phyloP scores from a whole-genome alignment of 768 basidiomycete species.

The Xerocomus spinulosus region DNA sequence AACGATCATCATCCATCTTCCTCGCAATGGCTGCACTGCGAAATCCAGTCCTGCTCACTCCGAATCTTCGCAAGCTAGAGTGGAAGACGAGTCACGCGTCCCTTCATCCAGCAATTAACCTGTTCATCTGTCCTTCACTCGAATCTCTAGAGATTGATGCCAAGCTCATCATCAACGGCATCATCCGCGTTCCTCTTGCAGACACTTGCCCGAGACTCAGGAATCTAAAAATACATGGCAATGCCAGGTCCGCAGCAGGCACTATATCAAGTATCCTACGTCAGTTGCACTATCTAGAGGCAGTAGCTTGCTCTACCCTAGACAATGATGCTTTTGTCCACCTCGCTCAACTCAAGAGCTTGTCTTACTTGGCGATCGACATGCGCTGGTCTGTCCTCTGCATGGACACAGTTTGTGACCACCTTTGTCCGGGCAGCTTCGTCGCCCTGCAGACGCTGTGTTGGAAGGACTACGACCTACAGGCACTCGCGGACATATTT shows the following conservation, averaged over 20 bases:
- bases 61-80: constrained; percentile 18
- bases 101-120: constrained; percentile 10
- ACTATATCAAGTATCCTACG: constrained; percentile 15
- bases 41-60: constrained; percentile 18
- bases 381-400: constrained; percentile 22
- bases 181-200: constrained; percentile 11
- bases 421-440: constrained; percentile 11
- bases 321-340: constrained; percentile 22
- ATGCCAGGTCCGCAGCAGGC: constrained; percentile 11
- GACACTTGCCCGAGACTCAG: constrained; percentile 13
- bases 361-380: constrained; percentile 18
- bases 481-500: constrained; percentile 16
- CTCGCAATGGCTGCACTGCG: constrained; percentile 15
- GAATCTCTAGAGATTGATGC: constrained; percentile 22
- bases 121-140: constrained; percentile 19
- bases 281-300: constrained; percentile 11
- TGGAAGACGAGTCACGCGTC: constrained; percentile 9
- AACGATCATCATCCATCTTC: constrained; percentile 4
- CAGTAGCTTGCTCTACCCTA: constrained; percentile 15
- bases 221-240: constrained; percentile 20
- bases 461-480: constrained; percentile 22
- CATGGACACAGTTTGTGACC: constrained; percentile 11
- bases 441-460: constrained; percentile 10
- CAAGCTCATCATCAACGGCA: constrained; percentile 11
- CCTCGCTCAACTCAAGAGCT: constrained; percentile 18